Percentiles rank a stretch among this genome's conserved stretches.
These are phyloP conservation scores for Cyphellophora europaea DNA, from an alignment of 2,329 filamentous ascomycete genomes.

Conservation along the genomic window DNA sequence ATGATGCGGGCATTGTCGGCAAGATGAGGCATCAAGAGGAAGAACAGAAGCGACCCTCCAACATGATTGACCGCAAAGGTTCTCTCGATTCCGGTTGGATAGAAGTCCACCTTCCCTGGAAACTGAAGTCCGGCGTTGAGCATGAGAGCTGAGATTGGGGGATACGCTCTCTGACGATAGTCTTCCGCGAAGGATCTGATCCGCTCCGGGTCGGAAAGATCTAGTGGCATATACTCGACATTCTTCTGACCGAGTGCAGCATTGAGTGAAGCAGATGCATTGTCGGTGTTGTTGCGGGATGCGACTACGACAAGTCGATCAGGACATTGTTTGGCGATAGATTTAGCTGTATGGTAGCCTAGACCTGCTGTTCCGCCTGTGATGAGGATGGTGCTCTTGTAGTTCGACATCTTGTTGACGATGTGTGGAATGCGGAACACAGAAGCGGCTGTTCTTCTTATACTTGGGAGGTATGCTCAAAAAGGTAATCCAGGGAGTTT, in stretches of 20 bases:
- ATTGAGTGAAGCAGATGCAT: no score
- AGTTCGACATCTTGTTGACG: slow-evolving; percentile 9
- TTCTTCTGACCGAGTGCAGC: slow-evolving; percentile 30
- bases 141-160: slow-evolving; percentile 36
- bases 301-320: slow-evolving; percentile 33
- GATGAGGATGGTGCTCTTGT: slow-evolving; percentile 24
- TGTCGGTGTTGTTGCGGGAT: slow-evolving; percentile 33
- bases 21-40: slow-evolving; percentile 34
- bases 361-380: slow-evolving; percentile 39
- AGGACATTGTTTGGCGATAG: slow-evolving; percentile 32
- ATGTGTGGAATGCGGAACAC: no score
- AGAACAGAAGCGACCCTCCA: slow-evolving; percentile 42
- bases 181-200: slow-evolving; percentile 33
- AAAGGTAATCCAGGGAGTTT: no score
- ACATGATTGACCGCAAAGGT: slow-evolving; percentile 43
- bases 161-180: slow-evolving; percentile 26
- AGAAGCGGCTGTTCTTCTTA: no score
- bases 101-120: slow-evolving; percentile 25
- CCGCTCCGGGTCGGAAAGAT: slow-evolving; percentile 31
- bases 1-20: slow-evolving; percentile 34
- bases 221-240: slow-evolving; percentile 32
- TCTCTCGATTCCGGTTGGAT: slow-evolving; percentile 34
- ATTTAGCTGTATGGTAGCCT: slow-evolving; percentile 33
- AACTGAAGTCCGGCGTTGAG: slow-evolving; percentile 42
- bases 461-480: no score